Conservation (phyloP, 306 rosid species). For the Potentilla sterilis region DNA sequence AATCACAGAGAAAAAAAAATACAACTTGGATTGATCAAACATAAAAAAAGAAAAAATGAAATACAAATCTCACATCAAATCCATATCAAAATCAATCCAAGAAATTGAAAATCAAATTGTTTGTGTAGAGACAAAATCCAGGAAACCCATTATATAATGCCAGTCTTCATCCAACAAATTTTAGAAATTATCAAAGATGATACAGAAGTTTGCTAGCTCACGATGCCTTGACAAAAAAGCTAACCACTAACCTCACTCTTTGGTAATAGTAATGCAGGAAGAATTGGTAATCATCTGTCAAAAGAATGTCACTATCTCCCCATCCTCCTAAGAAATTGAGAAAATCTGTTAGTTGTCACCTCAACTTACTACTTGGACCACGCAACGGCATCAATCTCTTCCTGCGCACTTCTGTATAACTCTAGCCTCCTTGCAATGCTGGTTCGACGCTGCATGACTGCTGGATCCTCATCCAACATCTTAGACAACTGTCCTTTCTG, state of each 20-base stretch:
- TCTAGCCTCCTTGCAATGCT: conserved; percentile 37
- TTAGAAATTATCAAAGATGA: neutral
- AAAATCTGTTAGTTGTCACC: neutral
- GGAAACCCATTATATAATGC: too few species aligned
- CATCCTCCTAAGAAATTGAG: neutral
- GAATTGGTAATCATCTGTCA: conserved; percentile 1
- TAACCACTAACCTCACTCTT: neutral
- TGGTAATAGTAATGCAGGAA: neutral
- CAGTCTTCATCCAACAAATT: too few species aligned
- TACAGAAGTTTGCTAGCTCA: neutral
- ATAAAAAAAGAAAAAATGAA: too few species aligned
- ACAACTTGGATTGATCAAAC: too few species aligned
- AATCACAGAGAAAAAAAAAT: too few species aligned
- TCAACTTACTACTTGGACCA: conserved; percentile 28
- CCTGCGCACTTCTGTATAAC: conserved; percentile 41
- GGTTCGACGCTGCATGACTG: conserved; percentile 43
- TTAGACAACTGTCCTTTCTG: conserved; percentile 36
- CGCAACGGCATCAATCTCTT: conserved; percentile 41
- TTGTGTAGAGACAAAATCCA: too few species aligned
- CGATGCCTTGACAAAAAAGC: conserved; percentile 12
- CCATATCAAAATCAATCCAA: too few species aligned
- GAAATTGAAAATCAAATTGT: too few species aligned
- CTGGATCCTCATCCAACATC: conserved; percentile 43
- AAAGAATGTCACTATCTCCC: conserved; percentile 10
- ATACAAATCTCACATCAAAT: too few species aligned